Evolutionary conservation across 148 eudicot genomes (phyloP).

Genomic region (Silene uniflora): DNA sequence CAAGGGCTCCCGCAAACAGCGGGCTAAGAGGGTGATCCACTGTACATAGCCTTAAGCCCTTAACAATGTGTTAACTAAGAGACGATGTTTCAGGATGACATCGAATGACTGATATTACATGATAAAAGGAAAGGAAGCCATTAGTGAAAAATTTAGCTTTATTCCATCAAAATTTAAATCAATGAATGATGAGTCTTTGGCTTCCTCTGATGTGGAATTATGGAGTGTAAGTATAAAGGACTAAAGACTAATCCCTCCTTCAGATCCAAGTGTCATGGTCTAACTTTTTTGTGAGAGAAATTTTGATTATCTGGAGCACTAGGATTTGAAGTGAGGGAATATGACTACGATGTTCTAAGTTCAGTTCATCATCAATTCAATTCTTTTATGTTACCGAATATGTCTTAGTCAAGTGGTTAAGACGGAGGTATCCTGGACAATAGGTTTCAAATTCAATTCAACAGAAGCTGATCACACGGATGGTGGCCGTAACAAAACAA

Average conservation of each 20-base stretch:
- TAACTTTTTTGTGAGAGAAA: too few species aligned
- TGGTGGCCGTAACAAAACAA: background rate
- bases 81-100: too few species aligned
- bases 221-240: background rate
- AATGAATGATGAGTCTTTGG: background rate
- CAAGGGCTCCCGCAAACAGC: background rate
- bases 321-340: too few species aligned
- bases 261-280: too few species aligned
- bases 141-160: background rate
- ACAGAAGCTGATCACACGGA: background rate
- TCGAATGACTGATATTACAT: background rate
- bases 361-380: background rate
- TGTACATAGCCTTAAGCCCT: background rate
- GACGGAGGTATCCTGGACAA: too few species aligned
- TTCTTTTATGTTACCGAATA: too few species aligned
- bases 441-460: too few species aligned
- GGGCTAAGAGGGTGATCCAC: background rate
- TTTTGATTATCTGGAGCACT: too few species aligned
- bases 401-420: too few species aligned
- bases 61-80: too few species aligned
- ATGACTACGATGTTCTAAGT: background rate
- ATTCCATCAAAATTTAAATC: background rate
- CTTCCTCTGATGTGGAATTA: background rate
- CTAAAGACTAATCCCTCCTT: too few species aligned
- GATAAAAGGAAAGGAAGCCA: background rate